A percentile compares a stretch with the other conserved stretches of the same genome.
These are phyloP conservation scores for Litsea cubeba DNA, from an alignment of 164 flowering plant genomes.

Conservation along the genomic window DNA sequence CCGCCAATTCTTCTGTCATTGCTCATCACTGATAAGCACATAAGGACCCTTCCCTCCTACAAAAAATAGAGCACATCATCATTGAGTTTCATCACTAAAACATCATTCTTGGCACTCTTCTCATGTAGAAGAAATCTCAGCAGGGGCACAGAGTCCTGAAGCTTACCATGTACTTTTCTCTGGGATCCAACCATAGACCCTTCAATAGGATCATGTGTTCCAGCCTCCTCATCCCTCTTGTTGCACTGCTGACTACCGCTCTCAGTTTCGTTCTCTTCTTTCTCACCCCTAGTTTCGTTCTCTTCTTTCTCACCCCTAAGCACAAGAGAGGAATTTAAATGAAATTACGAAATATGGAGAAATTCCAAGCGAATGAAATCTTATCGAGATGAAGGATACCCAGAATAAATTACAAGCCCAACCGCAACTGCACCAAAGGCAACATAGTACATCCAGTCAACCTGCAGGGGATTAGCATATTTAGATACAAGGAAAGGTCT, in stretches of 20 bases:
- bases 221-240: slow-evolving; percentile 45
- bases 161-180: slow-evolving; percentile 27
- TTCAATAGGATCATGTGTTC: slow-evolving; percentile 16
- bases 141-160: background rate
- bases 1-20: background rate
- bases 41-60: background rate
- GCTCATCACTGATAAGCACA: background rate
- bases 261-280: slow-evolving; percentile 30
- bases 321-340: background rate
- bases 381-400: slow-evolving; percentile 31
- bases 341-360: background rate
- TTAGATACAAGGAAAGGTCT: background rate
- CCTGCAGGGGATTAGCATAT: slow-evolving; percentile 36
- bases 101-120: slow-evolving; percentile 14
- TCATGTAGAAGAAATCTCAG: background rate
- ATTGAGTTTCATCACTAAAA: background rate
- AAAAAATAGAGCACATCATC: background rate
- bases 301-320: slow-evolving; percentile 54
- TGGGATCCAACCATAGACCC: slow-evolving; percentile 21
- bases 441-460: slow-evolving; percentile 87
- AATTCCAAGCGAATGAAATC: background rate
- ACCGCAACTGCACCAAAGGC: slow-evolving; percentile 72
- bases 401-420: slow-evolving; percentile 78
- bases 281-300: slow-evolving; percentile 32
- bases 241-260: slow-evolving; percentile 29